Evolutionary conservation across 1,284 basidiomycete species (phyloP), one percentile per base, ranked within the genome.

Genomic region (Microbotryum saponariae): DNA sequence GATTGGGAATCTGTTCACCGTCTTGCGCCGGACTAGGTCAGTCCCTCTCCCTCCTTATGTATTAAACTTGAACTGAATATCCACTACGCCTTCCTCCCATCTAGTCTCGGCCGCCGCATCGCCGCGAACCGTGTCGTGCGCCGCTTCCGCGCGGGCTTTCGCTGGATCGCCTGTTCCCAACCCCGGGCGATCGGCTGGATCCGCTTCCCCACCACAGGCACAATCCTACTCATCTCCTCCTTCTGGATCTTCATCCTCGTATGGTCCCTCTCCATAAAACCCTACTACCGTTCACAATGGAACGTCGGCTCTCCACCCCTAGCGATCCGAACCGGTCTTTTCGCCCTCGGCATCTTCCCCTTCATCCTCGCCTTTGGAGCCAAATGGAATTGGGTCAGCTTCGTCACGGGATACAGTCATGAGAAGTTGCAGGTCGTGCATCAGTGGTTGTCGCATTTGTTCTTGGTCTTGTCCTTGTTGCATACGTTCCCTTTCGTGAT

Each of bases 381-480:
- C n/a, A 80, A 80, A 59, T 71, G 76, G 58, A 79, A 79, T 68
- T 65, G 74, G 50, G 70, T 80, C 51, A 73, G 71, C 4, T 64
- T 78, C 51, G 60, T 79, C 27, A 77, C 78, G 7, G 76, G 77
- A 21, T 73, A 75, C 14, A 77, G 77, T n/a, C 78, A 79, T 65
- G 78, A 79, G 67, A 77, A 78, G 67, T 74, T 80, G 2, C 58
- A 18, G 18, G 76, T 79, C 9, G 77, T 75, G 66, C 79, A 80
- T 62, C 77, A 77, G 47, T 78, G 78, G 74, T 65, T 76, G 0
- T 75, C 76, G 6, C 67, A 75, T 60, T 61, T 65, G 46, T 67
- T 65, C 57, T 25, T 70, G 51, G 51, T 68, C 33, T 54, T 69
- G 25, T 69, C 64, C 37, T 54, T 68, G 16, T 54, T 61, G 33